phyloP scores from a whole-genome alignment of 2,329 filamentous ascomycete genomes.

The Chalara sp. region DNA sequence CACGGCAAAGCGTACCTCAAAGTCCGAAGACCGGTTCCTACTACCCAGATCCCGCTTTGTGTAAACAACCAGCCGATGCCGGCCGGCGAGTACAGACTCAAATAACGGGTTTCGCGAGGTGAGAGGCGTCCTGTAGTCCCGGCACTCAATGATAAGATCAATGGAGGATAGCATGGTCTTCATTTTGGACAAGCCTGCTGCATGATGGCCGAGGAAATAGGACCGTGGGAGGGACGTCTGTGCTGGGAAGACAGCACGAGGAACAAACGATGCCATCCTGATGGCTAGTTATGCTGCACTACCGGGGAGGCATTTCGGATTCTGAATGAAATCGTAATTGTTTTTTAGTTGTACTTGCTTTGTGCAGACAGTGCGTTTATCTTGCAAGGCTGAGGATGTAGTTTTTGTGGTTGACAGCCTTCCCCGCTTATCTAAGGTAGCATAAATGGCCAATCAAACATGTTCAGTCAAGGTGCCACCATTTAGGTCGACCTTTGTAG shows the following conservation, averaged over 20 bases:
- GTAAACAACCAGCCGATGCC: conserved; percentile 76
- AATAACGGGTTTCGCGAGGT: conserved; percentile 88
- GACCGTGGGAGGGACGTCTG: conserved; percentile 73
- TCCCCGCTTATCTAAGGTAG: too few species aligned
- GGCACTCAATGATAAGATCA: conserved; percentile 87
- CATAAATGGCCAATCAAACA: too few species aligned
- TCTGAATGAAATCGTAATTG: too few species aligned
- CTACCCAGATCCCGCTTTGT: conserved; percentile 78
- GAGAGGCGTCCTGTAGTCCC: conserved; percentile 85
- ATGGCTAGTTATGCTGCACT: too few species aligned
- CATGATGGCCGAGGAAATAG: conserved; percentile 93
- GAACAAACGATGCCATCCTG: conserved; percentile 55
- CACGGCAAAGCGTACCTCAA: conserved; percentile 30
- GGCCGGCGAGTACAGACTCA: conserved; percentile 67
- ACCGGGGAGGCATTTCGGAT: too few species aligned
- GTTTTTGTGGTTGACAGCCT: too few species aligned
- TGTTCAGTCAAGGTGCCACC: too few species aligned
- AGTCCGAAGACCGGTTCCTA: conserved; percentile 31
- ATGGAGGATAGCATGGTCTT: conserved; percentile 72
- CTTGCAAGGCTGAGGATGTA: too few species aligned
- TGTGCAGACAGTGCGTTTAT: too few species aligned
- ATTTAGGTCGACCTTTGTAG: too few species aligned
- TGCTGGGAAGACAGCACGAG: conserved; percentile 65
- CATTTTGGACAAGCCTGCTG: conserved; percentile 74
- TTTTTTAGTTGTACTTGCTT: too few species aligned